phyloP scores from a whole-genome alignment of 2,329 filamentous ascomycete genomes.

The Lasiodiplodia theobromae region DNA sequence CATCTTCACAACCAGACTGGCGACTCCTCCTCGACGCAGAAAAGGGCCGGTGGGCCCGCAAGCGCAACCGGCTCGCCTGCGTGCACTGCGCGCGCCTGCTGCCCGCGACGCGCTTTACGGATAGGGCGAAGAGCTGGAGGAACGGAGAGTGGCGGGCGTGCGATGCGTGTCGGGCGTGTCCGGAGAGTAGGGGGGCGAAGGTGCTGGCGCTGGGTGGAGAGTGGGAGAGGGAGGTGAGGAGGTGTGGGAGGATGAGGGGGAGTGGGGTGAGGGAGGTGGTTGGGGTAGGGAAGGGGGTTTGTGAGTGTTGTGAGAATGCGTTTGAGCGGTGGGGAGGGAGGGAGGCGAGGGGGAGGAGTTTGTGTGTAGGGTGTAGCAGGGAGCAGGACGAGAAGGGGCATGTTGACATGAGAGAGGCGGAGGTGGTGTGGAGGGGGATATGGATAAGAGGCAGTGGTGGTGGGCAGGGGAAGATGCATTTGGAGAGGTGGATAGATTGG shows the following conservation, averaged over 20 bases:
- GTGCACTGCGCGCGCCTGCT: conserved; percentile 2
- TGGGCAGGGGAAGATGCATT: neutral
- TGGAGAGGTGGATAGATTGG: neutral
- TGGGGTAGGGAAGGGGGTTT: neutral
- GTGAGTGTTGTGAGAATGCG: neutral
- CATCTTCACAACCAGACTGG: neutral
- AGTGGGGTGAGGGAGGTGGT: neutral
- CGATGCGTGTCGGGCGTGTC: no score
- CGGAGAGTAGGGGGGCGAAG: neutral
- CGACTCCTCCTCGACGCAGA: neutral
- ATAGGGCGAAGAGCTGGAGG: neutral
- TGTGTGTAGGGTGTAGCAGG: neutral
- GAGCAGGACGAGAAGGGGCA: neutral
- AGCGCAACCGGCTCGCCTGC: conserved; percentile 8
- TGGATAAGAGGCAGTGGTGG: no score
- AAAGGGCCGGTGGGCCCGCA: neutral
- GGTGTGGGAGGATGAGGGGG: neutral
- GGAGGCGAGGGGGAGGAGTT: neutral
- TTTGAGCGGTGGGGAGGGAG: conserved; percentile 1
- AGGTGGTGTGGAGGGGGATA: neutral
- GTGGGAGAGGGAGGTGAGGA: neutral
- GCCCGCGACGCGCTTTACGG: conserved; percentile 8
- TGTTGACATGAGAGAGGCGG: neutral
- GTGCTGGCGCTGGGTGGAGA: neutral
- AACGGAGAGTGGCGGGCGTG: neutral